Base-by-base conservation (phyloP, 2,329 filamentous ascomycete genomes). In the Claviceps sp. region DNA sequence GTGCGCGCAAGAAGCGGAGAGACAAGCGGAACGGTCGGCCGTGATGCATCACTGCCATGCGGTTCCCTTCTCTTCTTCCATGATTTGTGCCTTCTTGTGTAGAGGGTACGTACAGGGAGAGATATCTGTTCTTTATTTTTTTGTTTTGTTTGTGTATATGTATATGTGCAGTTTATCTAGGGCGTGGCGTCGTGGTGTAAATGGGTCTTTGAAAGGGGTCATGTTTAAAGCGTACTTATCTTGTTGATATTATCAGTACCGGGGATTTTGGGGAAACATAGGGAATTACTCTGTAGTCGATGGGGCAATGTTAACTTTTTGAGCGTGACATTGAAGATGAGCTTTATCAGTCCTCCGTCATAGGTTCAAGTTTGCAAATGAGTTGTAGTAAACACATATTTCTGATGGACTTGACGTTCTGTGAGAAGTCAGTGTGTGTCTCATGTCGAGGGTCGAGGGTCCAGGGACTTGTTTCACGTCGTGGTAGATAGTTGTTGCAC, bases 1-100 rank as follows among this genome's bases (percentile, higher is more conserved):
- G 78, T 55, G 84, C 80, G 38, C 70, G 85, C 56, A 80, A 78
- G 63, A 77, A 81, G 64, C 73, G 85, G 56, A 72, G 79, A 59
- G 72, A 81, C 50, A 78, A 75, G 65, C 68, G 82, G 53, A 74
- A 74, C 56, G 78, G 69, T 56, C 66, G 66, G 56, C 57, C 67
- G 52, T 70, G 59, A 68, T 52, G 10, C 41, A 19, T 22, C 42
- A 11, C n/a, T 40, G 4, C 39, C 17, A 19, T 43, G 30, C 16
- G 17, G 16, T 4, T 34, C 30, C 1, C 11, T 34, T 4, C 4
- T 34, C 30, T 34, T 34, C 30, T 43, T 11, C 30, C 30, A 22
- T 48, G 17, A 34, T 38, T 8, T 46, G 38, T 17, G 38, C 24
- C 39, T 43, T 19, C 49, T 10, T 39, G 41, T 43, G 41, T 13